Evolutionary conservation across 2,329 filamentous ascomycete species (phyloP).

Genomic region (Neospermospora avenae): DNA sequence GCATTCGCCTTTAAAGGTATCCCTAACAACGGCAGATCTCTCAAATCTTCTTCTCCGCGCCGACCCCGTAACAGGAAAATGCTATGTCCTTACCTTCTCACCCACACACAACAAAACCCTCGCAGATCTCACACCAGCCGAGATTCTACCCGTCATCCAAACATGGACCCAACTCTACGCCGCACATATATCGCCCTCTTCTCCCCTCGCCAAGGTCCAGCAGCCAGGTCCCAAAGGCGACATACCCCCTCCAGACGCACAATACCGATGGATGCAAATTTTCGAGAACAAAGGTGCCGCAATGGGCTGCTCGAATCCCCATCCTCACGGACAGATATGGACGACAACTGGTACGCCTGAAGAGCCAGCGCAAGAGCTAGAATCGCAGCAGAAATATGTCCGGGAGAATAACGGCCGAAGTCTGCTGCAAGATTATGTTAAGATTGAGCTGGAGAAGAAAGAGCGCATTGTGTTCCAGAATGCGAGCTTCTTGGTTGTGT

Average conservation of each 20-base stretch:
- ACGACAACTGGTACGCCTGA: slow-evolving; percentile 88
- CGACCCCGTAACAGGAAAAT: slow-evolving; percentile 87
- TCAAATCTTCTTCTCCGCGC: slow-evolving; percentile 76
- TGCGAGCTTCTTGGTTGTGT: slow-evolving; percentile 76
- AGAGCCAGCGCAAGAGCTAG: slow-evolving; percentile 77
- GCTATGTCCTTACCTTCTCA: slow-evolving; percentile 95
- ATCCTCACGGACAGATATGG: slow-evolving; percentile 97
- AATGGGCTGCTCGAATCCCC: slow-evolving; percentile 98
- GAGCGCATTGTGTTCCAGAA: slow-evolving; percentile 91
- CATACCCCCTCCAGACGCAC: slow-evolving; percentile 59
- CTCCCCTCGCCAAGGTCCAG: slow-evolving; percentile 53
- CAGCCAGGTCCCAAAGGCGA: slow-evolving; percentile 24
- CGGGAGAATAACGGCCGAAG: slow-evolving; percentile 68
- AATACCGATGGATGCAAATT: slow-evolving; percentile 97
- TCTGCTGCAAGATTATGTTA: slow-evolving; percentile 81
- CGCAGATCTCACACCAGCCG: slow-evolving; percentile 74
- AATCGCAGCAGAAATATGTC: slow-evolving; percentile 75
- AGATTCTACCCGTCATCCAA: slow-evolving; percentile 80
- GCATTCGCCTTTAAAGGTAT: background rate
- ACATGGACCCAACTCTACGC: slow-evolving; percentile 92
- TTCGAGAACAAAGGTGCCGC: slow-evolving; percentile 98
- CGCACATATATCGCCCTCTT: slow-evolving; percentile 70
- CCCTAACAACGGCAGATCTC: slow-evolving; percentile 50
- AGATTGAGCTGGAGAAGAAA: slow-evolving; percentile 74
- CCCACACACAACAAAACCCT: slow-evolving; percentile 87